Evolutionary conservation across 768 basidiomycete genomes (phyloP), one percentile per base, ranked within the genome.

Genomic region (Phallus indusiatus): DNA sequence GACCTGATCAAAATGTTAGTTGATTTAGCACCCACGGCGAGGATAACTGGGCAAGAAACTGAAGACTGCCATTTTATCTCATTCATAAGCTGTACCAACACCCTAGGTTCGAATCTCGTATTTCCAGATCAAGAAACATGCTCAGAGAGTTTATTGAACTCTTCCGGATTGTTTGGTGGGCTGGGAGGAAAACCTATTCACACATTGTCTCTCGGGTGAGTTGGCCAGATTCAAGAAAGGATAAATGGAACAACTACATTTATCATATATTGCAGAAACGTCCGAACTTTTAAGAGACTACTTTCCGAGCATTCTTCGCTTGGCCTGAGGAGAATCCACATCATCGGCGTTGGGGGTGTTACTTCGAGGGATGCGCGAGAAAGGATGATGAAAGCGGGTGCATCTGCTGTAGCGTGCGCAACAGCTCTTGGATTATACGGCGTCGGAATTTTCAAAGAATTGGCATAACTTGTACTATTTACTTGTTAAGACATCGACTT

Each of bases 271-370:
- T 20, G 46, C 36, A 72, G 71, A 17, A 73, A 73, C 56, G 64
- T 73, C 3, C 56, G 62, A 64, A 75, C 79, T 17, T 85, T 92
- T 67, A 68, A 77, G 14, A 71, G 70, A 46, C 68, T 90, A 48
- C 72, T 91, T 53, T 68, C 72, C 36, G 67, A 68, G 51, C 74
- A 74, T 24, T 56, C 64, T 53, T 75, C 76, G 60, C 62, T 68
- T 2, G 74, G 74, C 0, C 64, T 90, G 42, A 68, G 68, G 28
- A 65, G 72, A 1, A 79, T 91, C 56, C 73, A 73, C 53, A 74
- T 93, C 56, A 79, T 94, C 50, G 92, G 90, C 1, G 85, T 86
- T n/a, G 91, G 92, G 1, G 91, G 91, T 5, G 88, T 91, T 17
- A 84, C 80, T 1, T 79, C 79, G 20, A 71, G 74, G 5, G 84